phyloP scores from a whole-genome alignment of 1,139 yeast species.

The Suhomyces yuchorum region DNA sequence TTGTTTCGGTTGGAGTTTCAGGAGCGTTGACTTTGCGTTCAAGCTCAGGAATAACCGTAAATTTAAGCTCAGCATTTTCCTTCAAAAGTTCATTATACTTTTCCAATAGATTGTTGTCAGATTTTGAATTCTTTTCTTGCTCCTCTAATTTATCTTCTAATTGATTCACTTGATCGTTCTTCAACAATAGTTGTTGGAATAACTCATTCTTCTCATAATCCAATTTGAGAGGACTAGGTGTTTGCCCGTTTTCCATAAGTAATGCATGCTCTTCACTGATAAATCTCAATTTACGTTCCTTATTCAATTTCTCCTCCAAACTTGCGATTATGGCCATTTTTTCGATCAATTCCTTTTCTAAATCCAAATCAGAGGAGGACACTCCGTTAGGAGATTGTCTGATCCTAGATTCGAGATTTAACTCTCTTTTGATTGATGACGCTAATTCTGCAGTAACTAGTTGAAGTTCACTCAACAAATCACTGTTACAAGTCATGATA shows the following conservation, averaged over 20 bases:
- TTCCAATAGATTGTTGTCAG: slow-evolving; percentile 31
- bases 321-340: slow-evolving; percentile 50
- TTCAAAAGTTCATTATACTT: slow-evolving; percentile 42
- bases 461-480: slow-evolving; percentile 62
- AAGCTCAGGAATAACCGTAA: slow-evolving; percentile 44
- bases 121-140: slow-evolving; percentile 21
- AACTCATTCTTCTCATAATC: slow-evolving; percentile 59
- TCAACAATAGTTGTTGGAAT: slow-evolving; percentile 47
- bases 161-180: slow-evolving; percentile 50
- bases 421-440: slow-evolving; percentile 67
- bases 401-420: slow-evolving; percentile 54
- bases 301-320: slow-evolving; percentile 58
- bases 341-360: slow-evolving; percentile 34
- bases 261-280: slow-evolving; percentile 72
- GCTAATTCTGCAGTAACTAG: slow-evolving; percentile 72
- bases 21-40: slow-evolving; percentile 28
- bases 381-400: slow-evolving; percentile 16
- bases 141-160: slow-evolving; percentile 46
- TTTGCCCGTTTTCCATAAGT: slow-evolving; percentile 54
- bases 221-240: slow-evolving; percentile 57
- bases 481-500: slow-evolving; percentile 59
- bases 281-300: slow-evolving; percentile 64
- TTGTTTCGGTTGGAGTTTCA: slow-evolving; percentile 17
- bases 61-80: slow-evolving; percentile 48
- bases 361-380: slow-evolving; percentile 11